These are phyloP conservation scores for Penicillium sumatraense DNA, from an alignment of 2,329 filamentous ascomycete species.

Conservation along the genomic window DNA sequence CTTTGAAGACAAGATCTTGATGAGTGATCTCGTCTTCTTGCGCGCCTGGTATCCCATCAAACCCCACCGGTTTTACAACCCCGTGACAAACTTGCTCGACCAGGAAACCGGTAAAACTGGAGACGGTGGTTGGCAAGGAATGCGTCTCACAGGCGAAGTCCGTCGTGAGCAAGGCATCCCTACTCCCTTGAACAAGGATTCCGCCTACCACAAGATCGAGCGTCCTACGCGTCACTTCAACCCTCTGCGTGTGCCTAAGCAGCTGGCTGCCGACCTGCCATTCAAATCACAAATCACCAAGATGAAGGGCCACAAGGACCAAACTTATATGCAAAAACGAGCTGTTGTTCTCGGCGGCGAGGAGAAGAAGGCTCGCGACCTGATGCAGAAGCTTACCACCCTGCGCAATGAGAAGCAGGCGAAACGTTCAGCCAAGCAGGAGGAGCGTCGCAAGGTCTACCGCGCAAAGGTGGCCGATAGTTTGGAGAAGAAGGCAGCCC, in stretches of 20 bases:
- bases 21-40: conserved; percentile 95
- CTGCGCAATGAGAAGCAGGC: conserved; percentile 88
- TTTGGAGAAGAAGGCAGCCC: conserved; percentile 79
- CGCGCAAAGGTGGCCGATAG: conserved; percentile 80
- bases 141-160: conserved; percentile 93
- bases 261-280: conserved; percentile 75
- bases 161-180: conserved; percentile 74
- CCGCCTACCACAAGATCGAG: conserved; percentile 73
- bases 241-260: conserved; percentile 55
- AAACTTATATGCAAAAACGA: conserved; percentile 93
- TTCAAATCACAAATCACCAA: conserved; percentile 89
- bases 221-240: conserved; percentile 74
- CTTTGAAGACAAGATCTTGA: conserved; percentile 97
- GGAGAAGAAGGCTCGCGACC: conserved; percentile 83
- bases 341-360: conserved; percentile 85
- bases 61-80: conserved; percentile 95
- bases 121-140: conserved; percentile 72
- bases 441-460: conserved; percentile 80
- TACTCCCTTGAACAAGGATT: conserved; percentile 82
- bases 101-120: conserved; percentile 39
- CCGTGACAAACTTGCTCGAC: conserved; percentile 87
- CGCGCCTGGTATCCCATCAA: conserved; percentile 96
- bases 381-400: conserved; percentile 92
- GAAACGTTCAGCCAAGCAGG: conserved; percentile 82
- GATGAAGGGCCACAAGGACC: conserved; percentile 77